A percentile compares a stretch with the other conserved stretches of the same genome.
phyloP scores from a whole-genome alignment of 768 basidiomycete species.

The Suillus subaureus region DNA sequence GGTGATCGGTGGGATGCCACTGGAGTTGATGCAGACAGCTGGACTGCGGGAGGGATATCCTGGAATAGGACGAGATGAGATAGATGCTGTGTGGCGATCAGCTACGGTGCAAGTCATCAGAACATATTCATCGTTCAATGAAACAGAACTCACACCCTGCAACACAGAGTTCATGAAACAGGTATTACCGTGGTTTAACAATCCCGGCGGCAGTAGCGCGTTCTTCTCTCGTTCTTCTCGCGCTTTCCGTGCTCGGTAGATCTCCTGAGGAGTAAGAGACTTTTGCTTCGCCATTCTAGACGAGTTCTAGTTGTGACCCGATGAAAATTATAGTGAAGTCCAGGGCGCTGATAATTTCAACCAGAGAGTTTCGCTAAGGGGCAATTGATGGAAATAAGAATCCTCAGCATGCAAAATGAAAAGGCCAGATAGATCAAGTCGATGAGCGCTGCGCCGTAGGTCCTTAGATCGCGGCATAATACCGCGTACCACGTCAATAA shows the following conservation, averaged over 20 bases:
- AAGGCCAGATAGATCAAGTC: background rate
- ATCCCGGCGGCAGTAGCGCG: slow-evolving; percentile 70
- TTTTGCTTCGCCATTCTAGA: slow-evolving; percentile 54
- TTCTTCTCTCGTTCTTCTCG: slow-evolving; percentile 64
- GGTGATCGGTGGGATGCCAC: slow-evolving; percentile 59
- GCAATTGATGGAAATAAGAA: slow-evolving; percentile 1
- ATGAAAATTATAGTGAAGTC: slow-evolving; percentile 5
- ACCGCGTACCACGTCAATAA: background rate
- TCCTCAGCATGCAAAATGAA: slow-evolving; percentile 9
- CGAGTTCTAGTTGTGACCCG: slow-evolving; percentile 2
- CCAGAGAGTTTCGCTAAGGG: background rate
- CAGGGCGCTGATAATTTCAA: background rate
- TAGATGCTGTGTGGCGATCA: slow-evolving; percentile 67
- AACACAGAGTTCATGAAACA: slow-evolving; percentile 97
- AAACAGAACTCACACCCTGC: slow-evolving; percentile 65
- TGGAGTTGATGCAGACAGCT: slow-evolving; percentile 41
- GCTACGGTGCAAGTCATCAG: slow-evolving; percentile 37
- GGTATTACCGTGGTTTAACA: slow-evolving; percentile 84
- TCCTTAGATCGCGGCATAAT: background rate
- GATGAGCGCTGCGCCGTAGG: slow-evolving; percentile 9
- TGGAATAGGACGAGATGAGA: slow-evolving; percentile 59
- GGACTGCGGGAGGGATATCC: slow-evolving; percentile 45
- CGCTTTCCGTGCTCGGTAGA: slow-evolving; percentile 57
- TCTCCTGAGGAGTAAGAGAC: slow-evolving; percentile 61
- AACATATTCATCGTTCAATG: slow-evolving; percentile 13